phyloP scores from a whole-genome alignment of 345 rosid genomes.

The Bretschneidera sinensis region DNA sequence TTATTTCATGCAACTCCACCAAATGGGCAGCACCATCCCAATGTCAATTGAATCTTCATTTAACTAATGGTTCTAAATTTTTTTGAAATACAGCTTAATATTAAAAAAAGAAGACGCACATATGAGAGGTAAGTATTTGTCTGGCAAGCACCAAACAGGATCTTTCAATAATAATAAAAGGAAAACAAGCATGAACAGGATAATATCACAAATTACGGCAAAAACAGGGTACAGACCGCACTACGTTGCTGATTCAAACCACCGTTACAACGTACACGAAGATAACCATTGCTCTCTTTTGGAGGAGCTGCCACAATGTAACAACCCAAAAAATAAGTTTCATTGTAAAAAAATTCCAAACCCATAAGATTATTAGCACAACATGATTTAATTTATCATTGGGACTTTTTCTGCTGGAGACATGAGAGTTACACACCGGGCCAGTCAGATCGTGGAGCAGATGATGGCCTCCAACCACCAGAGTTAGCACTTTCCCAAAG shows the following conservation, averaged over 20 bases:
- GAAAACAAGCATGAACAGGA: background rate
- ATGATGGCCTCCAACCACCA: conserved; percentile 93
- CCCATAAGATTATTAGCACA: background rate
- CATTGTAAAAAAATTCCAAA: background rate
- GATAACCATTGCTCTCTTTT: conserved; percentile 72
- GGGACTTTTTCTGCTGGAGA: conserved; percentile 19
- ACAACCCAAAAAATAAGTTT: background rate
- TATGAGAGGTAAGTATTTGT: background rate
- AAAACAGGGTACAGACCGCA: conserved; percentile 57
- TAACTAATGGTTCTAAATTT: background rate
- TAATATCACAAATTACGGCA: too few relatives aligned
- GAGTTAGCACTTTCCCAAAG: conserved; percentile 91
- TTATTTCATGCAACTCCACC: background rate
- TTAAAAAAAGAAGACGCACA: background rate
- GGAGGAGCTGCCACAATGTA: conserved; percentile 72
- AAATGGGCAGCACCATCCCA: background rate
- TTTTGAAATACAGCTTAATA: conserved; percentile 3
- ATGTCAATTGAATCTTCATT: too few relatives aligned
- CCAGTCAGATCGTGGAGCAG: conserved; percentile 96
- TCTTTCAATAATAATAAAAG: too few relatives aligned
- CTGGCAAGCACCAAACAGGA: background rate
- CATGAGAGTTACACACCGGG: conserved; percentile 49
- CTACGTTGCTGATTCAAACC: conserved; percentile 97
- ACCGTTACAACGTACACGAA: conserved; percentile 97
- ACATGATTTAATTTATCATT: conserved; percentile 2